Base-by-base conservation (phyloP, 208 protist species). In the Leishmania martiniquensis region DNA sequence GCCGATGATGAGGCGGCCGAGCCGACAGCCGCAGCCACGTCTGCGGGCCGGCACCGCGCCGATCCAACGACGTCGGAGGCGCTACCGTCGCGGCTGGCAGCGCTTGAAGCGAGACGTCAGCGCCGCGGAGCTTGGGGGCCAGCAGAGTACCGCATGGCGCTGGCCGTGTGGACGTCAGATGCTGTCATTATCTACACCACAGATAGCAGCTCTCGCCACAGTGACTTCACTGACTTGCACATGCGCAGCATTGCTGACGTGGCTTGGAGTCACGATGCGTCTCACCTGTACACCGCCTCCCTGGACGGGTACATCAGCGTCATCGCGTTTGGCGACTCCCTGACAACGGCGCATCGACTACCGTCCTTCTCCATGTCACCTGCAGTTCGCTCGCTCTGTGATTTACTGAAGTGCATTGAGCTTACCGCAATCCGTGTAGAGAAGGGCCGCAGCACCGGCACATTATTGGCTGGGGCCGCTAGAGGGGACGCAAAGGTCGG, bases 211-310 rank as follows among this genome's bases (percentile, higher is more conserved):
- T 82, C 85, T n/a, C 90, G 92, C 15, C 91, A 96, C 83, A 95
- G 92, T 78, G 94, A 96, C 84, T 96, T 91, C 78, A 95, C 92
- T 15, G 94, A 97, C 72, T 79, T 97, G 49, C 94, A 97, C 81
- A 92, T 95, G 87, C 91, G 87, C 84, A 94, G 89, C 78, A 97
- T 97, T 84, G 90, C 89, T n/a, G 94, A 97, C 47, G 88, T 97
- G 9, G 84, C 89, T 55, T 97, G 94, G 92, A 90, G 82, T 54
- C 71, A 59, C 25, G 69, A 93, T 45, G 92, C 88, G 29, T 77
- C 62, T 0, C 90, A 88, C 74, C 83, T 97, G 42, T 86, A 92
- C 57, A 96, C 92, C 10, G 86, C 91, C 32, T 91, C 92, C 1
- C 85, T 97, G 15, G 94, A 97, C 62, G 94, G 94, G 17, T 97